Percentiles rank a stretch among this genome's conserved stretches.
phyloP scores from a whole-genome alignment of 345 rosid species.

The Gossypium stocksii region DNA sequence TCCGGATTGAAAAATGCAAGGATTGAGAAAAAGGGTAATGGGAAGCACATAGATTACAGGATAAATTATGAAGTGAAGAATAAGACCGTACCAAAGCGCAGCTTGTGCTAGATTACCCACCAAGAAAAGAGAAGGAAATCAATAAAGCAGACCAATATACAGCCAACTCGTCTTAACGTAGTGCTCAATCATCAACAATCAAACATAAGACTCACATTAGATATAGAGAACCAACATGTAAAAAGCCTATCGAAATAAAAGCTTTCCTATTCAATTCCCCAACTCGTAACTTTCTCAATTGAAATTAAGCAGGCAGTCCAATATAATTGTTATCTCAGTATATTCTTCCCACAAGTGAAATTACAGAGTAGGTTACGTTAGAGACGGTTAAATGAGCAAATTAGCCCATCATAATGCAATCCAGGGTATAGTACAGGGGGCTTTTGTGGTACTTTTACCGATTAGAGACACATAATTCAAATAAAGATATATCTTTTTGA shows the following conservation, averaged over 20 bases:
- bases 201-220: background rate
- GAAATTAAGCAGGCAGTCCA: no score
- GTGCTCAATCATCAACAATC: background rate
- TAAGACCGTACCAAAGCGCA: slow-evolving; percentile 83
- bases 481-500: background rate
- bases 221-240: background rate
- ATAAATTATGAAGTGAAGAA: slow-evolving; percentile 87
- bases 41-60: slow-evolving; percentile 86
- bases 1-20: slow-evolving; percentile 36
- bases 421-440: no score
- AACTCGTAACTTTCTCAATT: no score
- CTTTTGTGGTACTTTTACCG: no score
- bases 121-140: slow-evolving; percentile 16
- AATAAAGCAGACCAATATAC: background rate
- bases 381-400: no score
- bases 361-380: no score
- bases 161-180: background rate
- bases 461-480: background rate
- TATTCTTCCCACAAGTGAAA: no score
- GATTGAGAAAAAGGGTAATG: slow-evolving; percentile 58
- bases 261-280: background rate
- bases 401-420: no score
- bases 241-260: background rate
- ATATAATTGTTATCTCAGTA: no score
- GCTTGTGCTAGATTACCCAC: slow-evolving; percentile 70